These are phyloP conservation scores for Nephelium lappaceum DNA, from an alignment of 345 rosid genomes.

Conservation along the genomic window DNA sequence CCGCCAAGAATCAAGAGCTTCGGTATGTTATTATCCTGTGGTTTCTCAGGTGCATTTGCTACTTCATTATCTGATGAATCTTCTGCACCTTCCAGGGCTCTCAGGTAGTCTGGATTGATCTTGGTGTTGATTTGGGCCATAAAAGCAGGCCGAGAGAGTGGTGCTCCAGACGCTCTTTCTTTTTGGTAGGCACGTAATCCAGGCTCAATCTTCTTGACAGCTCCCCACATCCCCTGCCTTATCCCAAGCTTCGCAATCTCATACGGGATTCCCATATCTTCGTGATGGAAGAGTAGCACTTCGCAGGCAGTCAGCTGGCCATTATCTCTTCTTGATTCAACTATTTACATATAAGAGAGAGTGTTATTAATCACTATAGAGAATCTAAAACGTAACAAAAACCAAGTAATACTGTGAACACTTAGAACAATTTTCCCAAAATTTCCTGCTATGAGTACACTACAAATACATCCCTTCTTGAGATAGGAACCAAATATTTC, in stretches of 20 bases:
- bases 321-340: conserved; percentile 60
- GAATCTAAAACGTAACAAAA: neutral
- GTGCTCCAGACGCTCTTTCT: conserved; percentile 48
- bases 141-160: conserved; percentile 50
- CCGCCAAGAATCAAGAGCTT: conserved; percentile 66
- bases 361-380: neutral
- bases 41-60: conserved; percentile 28
- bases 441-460: no score
- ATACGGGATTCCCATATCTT: conserved; percentile 88
- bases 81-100: conserved; percentile 36
- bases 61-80: conserved; percentile 30
- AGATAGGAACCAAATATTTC: neutral
- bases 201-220: conserved; percentile 81
- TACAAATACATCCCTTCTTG: neutral
- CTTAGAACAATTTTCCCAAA: no score
- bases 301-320: conserved; percentile 70
- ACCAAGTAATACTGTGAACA: neutral
- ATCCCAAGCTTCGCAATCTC: conserved; percentile 88
- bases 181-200: conserved; percentile 69
- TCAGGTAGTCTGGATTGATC: conserved; percentile 41
- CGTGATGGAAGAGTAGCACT: conserved; percentile 73
- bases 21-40: conserved; percentile 42
- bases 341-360: conserved; percentile 34
- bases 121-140: conserved; percentile 75
- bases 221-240: conserved; percentile 87